These are phyloP conservation scores for Pistacia integerrima DNA, from an alignment of 345 rosid species.

Conservation along the genomic window DNA sequence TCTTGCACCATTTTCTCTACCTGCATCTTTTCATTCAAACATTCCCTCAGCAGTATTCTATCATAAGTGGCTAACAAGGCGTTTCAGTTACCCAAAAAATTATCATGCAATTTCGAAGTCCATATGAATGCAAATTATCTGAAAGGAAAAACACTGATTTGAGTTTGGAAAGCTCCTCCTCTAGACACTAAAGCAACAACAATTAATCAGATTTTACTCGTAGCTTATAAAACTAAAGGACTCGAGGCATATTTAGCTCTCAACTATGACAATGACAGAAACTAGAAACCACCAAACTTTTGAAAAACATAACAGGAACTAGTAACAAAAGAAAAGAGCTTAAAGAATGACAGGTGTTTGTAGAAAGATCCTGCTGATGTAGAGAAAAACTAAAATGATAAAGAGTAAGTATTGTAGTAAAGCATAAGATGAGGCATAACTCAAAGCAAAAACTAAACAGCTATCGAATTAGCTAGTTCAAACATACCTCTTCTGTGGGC, in stretches of 20 bases:
- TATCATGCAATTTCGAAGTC: neutral
- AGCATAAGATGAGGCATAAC: neutral
- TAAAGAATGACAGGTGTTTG: too few species aligned
- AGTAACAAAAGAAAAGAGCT: neutral
- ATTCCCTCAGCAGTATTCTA: neutral
- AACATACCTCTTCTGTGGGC: constrained; percentile 81
- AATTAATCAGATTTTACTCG: too few species aligned
- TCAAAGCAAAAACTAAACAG: neutral
- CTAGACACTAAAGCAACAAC: too few species aligned
- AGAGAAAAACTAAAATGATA: too few species aligned
- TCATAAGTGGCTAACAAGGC: neutral
- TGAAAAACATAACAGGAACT: neutral
- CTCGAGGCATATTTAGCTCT: neutral
- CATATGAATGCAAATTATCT: neutral
- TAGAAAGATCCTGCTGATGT: too few species aligned
- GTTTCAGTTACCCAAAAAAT: neutral
- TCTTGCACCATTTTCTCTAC: constrained; percentile 84
- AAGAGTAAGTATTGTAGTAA: neutral
- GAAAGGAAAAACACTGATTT: too few species aligned
- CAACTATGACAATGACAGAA: neutral
- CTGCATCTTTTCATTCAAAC: constrained; percentile 35
- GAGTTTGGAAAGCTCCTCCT: too few species aligned
- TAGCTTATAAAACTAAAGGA: too few species aligned
- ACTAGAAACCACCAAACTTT: too few species aligned
- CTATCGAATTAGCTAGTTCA: neutral